Evolutionary conservation across 768 basidiomycete genomes (phyloP).

Genomic region (Mycena vulgaris): DNA sequence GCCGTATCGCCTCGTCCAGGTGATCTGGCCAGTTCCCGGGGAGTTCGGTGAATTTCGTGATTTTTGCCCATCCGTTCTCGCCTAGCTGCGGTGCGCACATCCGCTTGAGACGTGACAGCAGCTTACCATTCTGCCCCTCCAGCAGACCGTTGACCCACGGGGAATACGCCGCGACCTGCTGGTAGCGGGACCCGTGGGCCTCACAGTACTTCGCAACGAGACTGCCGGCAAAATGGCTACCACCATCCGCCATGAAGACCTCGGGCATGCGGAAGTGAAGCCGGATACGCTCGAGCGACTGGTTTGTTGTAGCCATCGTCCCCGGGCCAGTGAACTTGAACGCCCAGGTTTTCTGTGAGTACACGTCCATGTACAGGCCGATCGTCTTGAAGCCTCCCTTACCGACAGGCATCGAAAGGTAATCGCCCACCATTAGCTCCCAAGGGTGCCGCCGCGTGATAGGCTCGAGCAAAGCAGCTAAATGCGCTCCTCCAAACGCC

Average conservation of each 20-base stretch:
- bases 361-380: conserved; percentile 19
- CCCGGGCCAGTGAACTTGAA: conserved; percentile 16
- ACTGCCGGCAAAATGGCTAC: conserved; percentile 4
- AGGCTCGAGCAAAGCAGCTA: conserved; percentile 11
- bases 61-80: conserved; percentile 25
- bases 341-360: conserved; percentile 27
- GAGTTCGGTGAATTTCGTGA: conserved; percentile 25
- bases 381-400: conserved; percentile 29
- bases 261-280: conserved; percentile 20
- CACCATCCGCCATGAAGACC: conserved; percentile 32
- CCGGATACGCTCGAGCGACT: conserved; percentile 25
- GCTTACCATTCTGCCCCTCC: conserved; percentile 43
- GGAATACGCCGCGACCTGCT: conserved; percentile 38
- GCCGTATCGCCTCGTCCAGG: conserved; percentile 38
- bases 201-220: not conserved
- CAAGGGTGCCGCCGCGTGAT: conserved; percentile 26
- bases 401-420: conserved; percentile 25
- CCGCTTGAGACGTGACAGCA: conserved; percentile 37
- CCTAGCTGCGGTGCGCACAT: conserved; percentile 43
- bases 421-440: conserved; percentile 26
- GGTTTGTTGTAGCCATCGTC: conserved; percentile 14
- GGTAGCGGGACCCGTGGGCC: not conserved
- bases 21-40: conserved; percentile 45
- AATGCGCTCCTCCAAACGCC: conserved; percentile 21
- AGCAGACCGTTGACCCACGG: conserved; percentile 52